Conservation (phyloP, 1,284 basidiomycete genomes). For the Fomes fomentarius region DNA sequence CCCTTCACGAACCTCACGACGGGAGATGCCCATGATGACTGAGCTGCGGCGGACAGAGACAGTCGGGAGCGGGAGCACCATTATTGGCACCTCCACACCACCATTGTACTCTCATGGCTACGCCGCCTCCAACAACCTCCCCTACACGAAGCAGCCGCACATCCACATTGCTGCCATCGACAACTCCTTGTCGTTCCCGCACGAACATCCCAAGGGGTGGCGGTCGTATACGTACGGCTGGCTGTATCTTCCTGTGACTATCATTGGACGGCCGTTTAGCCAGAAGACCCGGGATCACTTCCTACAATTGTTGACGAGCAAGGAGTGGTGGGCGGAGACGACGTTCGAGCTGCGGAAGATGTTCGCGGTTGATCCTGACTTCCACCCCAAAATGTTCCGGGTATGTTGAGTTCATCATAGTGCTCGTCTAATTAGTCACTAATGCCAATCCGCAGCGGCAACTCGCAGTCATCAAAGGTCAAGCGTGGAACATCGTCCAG, state of each 20-base stretch:
- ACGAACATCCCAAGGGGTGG: slow-evolving; percentile 89
- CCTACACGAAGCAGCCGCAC: slow-evolving; percentile 43
- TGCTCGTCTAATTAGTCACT: too few species aligned
- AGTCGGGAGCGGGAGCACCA: slow-evolving; percentile 14
- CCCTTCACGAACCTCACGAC: slow-evolving; percentile 64
- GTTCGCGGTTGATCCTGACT: slow-evolving; percentile 83
- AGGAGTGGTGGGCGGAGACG: slow-evolving; percentile 90
- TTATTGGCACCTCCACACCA: slow-evolving; percentile 34
- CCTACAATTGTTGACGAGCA: slow-evolving; percentile 80
- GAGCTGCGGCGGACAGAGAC: slow-evolving; percentile 56
- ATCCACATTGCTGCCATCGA: slow-evolving; percentile 92
- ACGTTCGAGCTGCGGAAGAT: slow-evolving; percentile 76
- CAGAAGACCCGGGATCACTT: slow-evolving; percentile 83
- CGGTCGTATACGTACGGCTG: slow-evolving; percentile 91
- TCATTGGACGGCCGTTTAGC: slow-evolving; percentile 86
- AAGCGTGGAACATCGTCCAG: slow-evolving; percentile 89
- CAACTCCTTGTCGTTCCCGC: slow-evolving; percentile 90
- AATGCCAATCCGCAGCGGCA: slow-evolving; percentile 59
- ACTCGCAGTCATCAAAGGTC: slow-evolving; percentile 89
- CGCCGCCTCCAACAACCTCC: slow-evolving; percentile 28
- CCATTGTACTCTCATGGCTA: slow-evolving; percentile 23
- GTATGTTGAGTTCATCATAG: slow-evolving; percentile 41
- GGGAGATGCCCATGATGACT: slow-evolving; percentile 73
- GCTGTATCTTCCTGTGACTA: slow-evolving; percentile 85
- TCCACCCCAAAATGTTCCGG: slow-evolving; percentile 84